Percentiles rank a stretch among this genome's conserved stretches.
Evolutionary conservation across 2,329 filamentous ascomycete species (phyloP).

Genomic region (Paraphoma chrysanthemicola): DNA sequence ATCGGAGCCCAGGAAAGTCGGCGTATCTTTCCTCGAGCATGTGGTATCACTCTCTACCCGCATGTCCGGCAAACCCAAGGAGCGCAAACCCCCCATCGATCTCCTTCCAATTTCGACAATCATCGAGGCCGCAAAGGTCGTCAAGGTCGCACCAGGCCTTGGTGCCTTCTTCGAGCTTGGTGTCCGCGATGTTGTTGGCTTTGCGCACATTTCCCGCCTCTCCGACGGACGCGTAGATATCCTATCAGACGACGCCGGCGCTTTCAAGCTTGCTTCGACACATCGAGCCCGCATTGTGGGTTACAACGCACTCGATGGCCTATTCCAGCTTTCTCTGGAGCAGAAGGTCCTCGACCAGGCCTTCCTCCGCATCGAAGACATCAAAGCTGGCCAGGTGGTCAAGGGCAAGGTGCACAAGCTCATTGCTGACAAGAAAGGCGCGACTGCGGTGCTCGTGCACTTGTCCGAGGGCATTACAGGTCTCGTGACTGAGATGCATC

Average conservation of each 20-base stretch:
- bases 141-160: slow-evolving; percentile 78
- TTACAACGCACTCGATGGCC: slow-evolving; percentile 85
- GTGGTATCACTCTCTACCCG: slow-evolving; percentile 68
- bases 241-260: slow-evolving; percentile 76
- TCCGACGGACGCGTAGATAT: slow-evolving; percentile 89
- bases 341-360: slow-evolving; percentile 82
- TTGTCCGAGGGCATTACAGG: slow-evolving; percentile 87
- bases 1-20: slow-evolving; percentile 80
- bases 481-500: slow-evolving; percentile 85
- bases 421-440: slow-evolving; percentile 76
- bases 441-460: slow-evolving; percentile 81
- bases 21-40: slow-evolving; percentile 88
- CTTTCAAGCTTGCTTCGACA: slow-evolving; percentile 77
- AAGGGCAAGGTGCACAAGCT: slow-evolving; percentile 86
- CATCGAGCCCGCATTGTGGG: slow-evolving; percentile 85
- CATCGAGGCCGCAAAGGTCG: slow-evolving; percentile 78
- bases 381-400: slow-evolving; percentile 80
- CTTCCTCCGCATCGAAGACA: slow-evolving; percentile 90
- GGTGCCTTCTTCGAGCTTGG: slow-evolving; percentile 82
- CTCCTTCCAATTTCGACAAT: slow-evolving; percentile 75
- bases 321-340: slow-evolving; percentile 86
- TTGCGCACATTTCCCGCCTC: slow-evolving; percentile 92
- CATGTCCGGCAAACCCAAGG: slow-evolving; percentile 44
- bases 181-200: slow-evolving; percentile 73
- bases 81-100: slow-evolving; percentile 63